phyloP scores from a whole-genome alignment of 108 stramenopile genomes.

The Stephanodiscus triporus region DNA sequence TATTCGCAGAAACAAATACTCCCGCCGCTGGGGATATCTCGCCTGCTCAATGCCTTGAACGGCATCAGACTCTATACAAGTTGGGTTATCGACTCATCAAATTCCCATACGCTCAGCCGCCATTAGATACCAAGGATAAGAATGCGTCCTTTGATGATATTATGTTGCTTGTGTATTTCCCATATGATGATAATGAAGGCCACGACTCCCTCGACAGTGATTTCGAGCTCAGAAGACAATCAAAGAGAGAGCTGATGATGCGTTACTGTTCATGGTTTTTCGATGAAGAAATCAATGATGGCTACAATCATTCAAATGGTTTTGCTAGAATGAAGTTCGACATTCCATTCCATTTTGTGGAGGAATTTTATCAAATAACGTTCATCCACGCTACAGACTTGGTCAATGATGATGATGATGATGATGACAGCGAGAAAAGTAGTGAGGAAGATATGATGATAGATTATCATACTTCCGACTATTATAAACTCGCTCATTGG shows the following conservation, averaged over 20 bases:
- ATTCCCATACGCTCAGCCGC: constrained; percentile 64
- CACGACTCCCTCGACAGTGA: background rate
- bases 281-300: background rate
- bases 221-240: background rate
- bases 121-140: constrained; percentile 42
- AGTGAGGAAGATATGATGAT: background rate
- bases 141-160: constrained; percentile 45
- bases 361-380: constrained; percentile 58
- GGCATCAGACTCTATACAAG: constrained; percentile 49
- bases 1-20: constrained; percentile 65
- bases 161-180: constrained; percentile 54
- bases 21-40: constrained; percentile 57
- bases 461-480: constrained; percentile 34
- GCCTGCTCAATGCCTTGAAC: constrained; percentile 41
- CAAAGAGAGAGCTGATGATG: constrained; percentile 2
- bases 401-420: background rate
- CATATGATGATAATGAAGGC: constrained; percentile 4
- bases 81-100: constrained; percentile 57
- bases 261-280: constrained; percentile 33
- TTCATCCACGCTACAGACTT: constrained; percentile 40
- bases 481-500: constrained; percentile 26
- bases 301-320: background rate
- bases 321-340: constrained; percentile 33
- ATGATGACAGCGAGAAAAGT: background rate
- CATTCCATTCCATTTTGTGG: constrained; percentile 50